Conservation (phyloP, 2,329 filamentous ascomycete genomes). For the Huntiella decipiens region DNA sequence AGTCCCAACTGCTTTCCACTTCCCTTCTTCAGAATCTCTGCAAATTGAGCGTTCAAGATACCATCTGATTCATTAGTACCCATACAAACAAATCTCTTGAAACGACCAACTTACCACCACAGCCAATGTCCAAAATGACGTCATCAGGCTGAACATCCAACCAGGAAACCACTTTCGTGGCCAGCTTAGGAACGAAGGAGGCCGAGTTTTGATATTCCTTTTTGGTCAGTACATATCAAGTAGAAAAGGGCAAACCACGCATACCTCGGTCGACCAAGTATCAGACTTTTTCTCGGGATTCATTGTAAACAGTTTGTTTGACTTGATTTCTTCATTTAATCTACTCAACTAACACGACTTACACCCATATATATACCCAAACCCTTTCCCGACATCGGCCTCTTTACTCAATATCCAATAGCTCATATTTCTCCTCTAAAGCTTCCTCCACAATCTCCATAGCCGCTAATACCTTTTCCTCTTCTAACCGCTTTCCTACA, state of each 20-base stretch:
- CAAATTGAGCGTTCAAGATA: constrained; percentile 36
- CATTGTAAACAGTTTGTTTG: neutral
- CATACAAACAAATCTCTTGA: neutral
- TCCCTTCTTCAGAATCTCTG: constrained; percentile 25
- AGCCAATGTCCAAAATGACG: constrained; percentile 41
- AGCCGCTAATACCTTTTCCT: constrained; percentile 68
- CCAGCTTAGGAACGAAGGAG: constrained; percentile 43
- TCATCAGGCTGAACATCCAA: constrained; percentile 39
- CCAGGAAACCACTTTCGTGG: constrained; percentile 37
- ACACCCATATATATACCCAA: neutral
- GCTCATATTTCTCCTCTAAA: constrained; percentile 35
- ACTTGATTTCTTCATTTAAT: neutral
- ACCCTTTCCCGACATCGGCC: neutral
- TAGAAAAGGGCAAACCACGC: neutral
- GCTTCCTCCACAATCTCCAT: constrained; percentile 67
- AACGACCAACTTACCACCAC: constrained; percentile 29
- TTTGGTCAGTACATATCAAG: neutral
- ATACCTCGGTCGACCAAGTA: constrained; percentile 24
- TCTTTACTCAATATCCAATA: constrained; percentile 28
- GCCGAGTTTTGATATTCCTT: constrained; percentile 42
- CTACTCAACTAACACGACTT: neutral
- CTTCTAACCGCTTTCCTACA: constrained; percentile 59
- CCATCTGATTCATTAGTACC: constrained; percentile 25
- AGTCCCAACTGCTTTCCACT: constrained; percentile 33
- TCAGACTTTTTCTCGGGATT: constrained; percentile 13